Base-by-base conservation (phyloP, 306 rosid species). In the Vigna hirtella region DNA sequence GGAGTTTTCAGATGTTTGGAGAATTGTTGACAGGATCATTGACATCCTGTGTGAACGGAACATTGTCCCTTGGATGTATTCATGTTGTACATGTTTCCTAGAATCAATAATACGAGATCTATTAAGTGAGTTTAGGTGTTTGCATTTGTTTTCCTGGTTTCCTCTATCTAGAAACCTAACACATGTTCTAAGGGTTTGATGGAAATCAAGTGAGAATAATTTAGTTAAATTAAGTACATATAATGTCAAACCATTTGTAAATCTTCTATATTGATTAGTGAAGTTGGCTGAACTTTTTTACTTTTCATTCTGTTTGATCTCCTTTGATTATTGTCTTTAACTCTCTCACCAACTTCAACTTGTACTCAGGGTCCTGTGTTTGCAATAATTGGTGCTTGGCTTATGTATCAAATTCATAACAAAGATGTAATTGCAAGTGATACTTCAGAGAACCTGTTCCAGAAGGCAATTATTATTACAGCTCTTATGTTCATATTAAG, bases 351-450 rank as follows among this genome's bases (percentile, higher is more conserved):
- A 50, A 70, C 59, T 62, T 69, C 64, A 79, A 36, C 62, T 12
- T 64, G 53, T n/a, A 65, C 45, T 49, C 87, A 91, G 98, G 98
- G 93, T 71, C 97, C 98, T 14, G 86, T 89, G 61, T 92, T 90
- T 83, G 97, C 97, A 76, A 77, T 94, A 81, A 88, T 94, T 70
- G 97, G 98, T 82, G 98, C 98, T 77, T 94, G 98, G 97, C 86
- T 94, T 13, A 36, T 85, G 22, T 91, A 94, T 77, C 97, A 92
- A 76, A 78, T 87, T 72, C 93, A 89, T 68, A 89, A 90, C 86
- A 90, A 77, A 83, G 97, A 80, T 59, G 83, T 74, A 5, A 79
- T 73, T 72, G 73, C 81, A 47, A 86, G 83, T 81, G 93, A 85
- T 42, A 86, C 77, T 42, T 77, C 88, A 67, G 93, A 92, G 18